These are phyloP conservation scores for Microdochium bolleyi DNA, from an alignment of 2,329 filamentous ascomycete genomes.

Conservation along the genomic window DNA sequence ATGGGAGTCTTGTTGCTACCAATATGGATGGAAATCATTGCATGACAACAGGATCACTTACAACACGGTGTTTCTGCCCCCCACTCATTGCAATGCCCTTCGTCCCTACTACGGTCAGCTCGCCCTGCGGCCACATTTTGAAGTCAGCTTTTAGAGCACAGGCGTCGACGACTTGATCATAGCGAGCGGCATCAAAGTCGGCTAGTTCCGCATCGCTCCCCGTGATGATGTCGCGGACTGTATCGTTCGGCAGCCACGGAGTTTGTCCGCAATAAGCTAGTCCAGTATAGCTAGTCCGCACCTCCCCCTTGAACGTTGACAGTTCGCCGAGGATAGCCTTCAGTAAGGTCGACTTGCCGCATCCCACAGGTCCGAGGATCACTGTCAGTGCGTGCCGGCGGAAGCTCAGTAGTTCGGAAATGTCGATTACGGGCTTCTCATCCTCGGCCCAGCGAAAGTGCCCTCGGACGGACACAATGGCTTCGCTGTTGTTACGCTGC, in stretches of 20 bases:
- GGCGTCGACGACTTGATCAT: slow-evolving; percentile 17
- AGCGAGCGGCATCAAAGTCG: slow-evolving; percentile 17
- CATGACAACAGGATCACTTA: neutral
- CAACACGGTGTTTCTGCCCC: slow-evolving; percentile 20
- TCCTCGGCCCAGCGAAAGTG: neutral
- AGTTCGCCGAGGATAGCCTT: slow-evolving; percentile 12
- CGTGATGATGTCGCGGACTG: slow-evolving; percentile 16
- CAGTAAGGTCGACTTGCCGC: slow-evolving; percentile 12
- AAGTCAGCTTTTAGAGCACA: slow-evolving; percentile 27
- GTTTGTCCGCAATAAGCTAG: slow-evolving; percentile 4
- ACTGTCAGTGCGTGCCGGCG: slow-evolving; percentile 3
- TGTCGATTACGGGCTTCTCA: neutral
- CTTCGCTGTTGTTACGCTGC: neutral
- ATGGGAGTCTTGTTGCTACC: neutral
- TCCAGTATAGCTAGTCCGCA: neutral
- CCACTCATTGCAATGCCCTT: slow-evolving; percentile 33
- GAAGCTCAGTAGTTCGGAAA: slow-evolving; percentile 1
- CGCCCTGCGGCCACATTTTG: slow-evolving; percentile 18
- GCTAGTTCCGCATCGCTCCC: slow-evolving; percentile 6
- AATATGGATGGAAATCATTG: neutral
- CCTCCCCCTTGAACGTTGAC: slow-evolving; percentile 3
- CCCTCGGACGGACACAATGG: neutral
- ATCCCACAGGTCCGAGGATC: slow-evolving; percentile 11
- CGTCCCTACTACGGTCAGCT: slow-evolving; percentile 28
- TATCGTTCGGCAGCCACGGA: slow-evolving; percentile 12